phyloP scores from a whole-genome alignment of 2,329 filamentous ascomycete genomes.

The Paraphoma sp. region DNA sequence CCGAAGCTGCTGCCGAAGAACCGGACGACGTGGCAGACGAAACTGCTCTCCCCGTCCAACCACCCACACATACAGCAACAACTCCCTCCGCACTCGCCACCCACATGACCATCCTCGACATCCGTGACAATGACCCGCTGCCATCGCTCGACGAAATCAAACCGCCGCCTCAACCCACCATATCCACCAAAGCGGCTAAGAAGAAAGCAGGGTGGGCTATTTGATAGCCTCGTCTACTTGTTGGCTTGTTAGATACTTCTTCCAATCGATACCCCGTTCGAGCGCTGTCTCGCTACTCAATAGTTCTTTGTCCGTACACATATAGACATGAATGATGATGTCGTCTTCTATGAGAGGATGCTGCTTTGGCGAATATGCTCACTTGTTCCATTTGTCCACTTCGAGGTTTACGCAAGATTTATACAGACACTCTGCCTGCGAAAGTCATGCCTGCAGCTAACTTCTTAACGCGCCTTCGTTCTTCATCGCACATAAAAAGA shows the following conservation, averaged over 20 bases:
- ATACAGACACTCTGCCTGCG: neutral
- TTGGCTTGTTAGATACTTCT: neutral
- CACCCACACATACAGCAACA: neutral
- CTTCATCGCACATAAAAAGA: too few species aligned
- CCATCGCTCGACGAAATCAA: conserved; percentile 42
- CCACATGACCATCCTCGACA: conserved; percentile 47
- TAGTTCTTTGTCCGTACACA: neutral
- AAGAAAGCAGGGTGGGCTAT: conserved; percentile 46
- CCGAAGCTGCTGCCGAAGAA: neutral
- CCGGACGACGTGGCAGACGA: neutral
- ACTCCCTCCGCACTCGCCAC: conserved; percentile 21
- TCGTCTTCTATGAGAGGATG: neutral
- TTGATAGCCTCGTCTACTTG: conserved; percentile 5
- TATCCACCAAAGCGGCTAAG: conserved; percentile 45
- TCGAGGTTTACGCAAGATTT: neutral
- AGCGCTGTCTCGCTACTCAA: neutral
- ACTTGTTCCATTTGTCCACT: neutral
- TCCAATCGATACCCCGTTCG: conserved; percentile 22
- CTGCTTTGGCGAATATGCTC: neutral
- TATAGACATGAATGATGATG: neutral
- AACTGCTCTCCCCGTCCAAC: neutral
- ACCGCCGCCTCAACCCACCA: conserved; percentile 26
- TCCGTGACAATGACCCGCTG: conserved; percentile 43
- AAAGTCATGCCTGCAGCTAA: too few species aligned
- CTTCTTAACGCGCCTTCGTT: too few species aligned